phyloP scores from a whole-genome alignment of 1,139 yeast species.

The Magnusiomyces suaveolens region DNA sequence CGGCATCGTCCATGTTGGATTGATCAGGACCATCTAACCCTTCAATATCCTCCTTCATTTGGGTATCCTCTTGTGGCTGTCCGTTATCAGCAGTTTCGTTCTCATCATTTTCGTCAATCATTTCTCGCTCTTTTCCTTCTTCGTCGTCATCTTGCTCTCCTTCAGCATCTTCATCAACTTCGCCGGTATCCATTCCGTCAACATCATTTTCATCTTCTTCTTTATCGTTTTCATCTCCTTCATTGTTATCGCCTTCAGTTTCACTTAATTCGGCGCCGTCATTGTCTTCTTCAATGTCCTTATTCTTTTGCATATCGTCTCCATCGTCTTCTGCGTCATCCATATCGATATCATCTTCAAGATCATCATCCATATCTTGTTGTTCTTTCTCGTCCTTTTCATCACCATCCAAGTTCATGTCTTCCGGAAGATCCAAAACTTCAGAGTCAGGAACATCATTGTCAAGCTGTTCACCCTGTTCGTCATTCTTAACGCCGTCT shows the following conservation, averaged over 20 bases:
- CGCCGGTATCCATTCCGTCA: constrained; percentile 56
- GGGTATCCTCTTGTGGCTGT: constrained; percentile 15
- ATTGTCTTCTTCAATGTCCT: constrained; percentile 20
- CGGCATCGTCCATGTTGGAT: constrained; percentile 41
- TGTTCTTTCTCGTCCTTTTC: constrained; percentile 39
- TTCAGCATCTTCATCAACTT: constrained; percentile 62
- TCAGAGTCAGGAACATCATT: constrained; percentile 71
- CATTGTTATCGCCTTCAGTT: constrained; percentile 24
- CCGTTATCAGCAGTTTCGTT: constrained; percentile 16
- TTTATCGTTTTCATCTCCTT: constrained; percentile 46
- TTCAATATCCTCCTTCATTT: constrained; percentile 27
- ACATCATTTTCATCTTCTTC: constrained; percentile 52
- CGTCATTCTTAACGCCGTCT: constrained; percentile 45
- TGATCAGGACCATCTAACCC: constrained; percentile 38
- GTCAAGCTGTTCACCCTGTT: constrained; percentile 54
- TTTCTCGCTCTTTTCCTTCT: constrained; percentile 19
- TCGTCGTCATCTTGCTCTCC: constrained; percentile 59
- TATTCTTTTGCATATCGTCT: constrained; percentile 36
- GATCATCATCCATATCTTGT: constrained; percentile 24
- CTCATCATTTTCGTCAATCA: constrained; percentile 25
- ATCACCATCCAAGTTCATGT: constrained; percentile 69
- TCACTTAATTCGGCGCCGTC: constrained; percentile 35
- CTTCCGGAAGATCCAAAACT: constrained; percentile 77
- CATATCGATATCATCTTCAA: constrained; percentile 33
- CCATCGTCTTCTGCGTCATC: constrained; percentile 32